Conservation (phyloP, 2,329 filamentous ascomycete species). For the Colletotrichum sp. region DNA sequence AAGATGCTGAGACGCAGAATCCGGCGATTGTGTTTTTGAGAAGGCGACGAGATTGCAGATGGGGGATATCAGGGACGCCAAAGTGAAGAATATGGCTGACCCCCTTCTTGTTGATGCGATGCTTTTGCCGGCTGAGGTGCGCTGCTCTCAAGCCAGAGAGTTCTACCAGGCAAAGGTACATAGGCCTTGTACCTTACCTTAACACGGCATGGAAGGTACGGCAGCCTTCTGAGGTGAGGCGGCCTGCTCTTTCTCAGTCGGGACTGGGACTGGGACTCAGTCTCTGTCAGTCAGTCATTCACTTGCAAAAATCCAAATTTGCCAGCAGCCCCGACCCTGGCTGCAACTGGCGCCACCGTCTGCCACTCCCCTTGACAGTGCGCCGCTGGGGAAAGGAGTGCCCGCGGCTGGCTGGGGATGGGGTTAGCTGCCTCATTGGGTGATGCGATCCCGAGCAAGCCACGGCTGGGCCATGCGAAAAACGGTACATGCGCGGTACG, state of each 20-base stretch:
- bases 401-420: not conserved
- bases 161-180: not conserved
- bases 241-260: not conserved
- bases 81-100: not conserved
- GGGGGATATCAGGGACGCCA: conserved; percentile 5
- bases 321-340: not conserved
- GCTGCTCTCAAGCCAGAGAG: not conserved
- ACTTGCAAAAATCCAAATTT: not conserved
- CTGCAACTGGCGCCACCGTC: not conserved
- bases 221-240: not conserved
- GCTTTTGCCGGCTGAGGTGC: not conserved
- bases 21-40: not conserved
- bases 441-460: not conserved
- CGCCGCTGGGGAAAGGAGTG: not conserved
- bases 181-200: not conserved
- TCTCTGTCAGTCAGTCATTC: not conserved
- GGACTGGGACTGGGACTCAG: not conserved
- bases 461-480: not conserved
- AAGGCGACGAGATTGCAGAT: not conserved
- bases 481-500: not conserved
- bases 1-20: not conserved
- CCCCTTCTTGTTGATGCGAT: conserved; percentile 19
- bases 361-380: not conserved
- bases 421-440: not conserved
- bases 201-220: not conserved